These are phyloP conservation scores for Dothistroma septosporum DNA, from an alignment of 2,329 filamentous ascomycete species.

Conservation along the genomic window DNA sequence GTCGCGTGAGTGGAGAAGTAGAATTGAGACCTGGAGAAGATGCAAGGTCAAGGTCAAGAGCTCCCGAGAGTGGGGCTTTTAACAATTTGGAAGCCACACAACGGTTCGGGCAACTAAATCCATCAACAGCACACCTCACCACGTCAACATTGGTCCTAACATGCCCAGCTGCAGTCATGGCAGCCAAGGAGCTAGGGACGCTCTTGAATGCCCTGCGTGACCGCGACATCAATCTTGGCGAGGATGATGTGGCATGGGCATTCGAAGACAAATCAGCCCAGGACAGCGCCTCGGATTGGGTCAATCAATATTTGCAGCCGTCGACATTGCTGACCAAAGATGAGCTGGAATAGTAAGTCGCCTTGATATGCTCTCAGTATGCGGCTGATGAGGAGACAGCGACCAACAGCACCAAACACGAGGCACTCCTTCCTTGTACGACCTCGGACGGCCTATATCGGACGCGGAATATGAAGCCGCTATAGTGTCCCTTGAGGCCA, in stretches of 20 bases:
- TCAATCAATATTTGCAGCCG: constrained; percentile 45
- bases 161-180: constrained; percentile 11
- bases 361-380: background rate
- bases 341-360: constrained; percentile 45
- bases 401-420: constrained; percentile 15
- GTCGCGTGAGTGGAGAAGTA: constrained; percentile 1
- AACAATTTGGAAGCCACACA: background rate
- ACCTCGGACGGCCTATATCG: constrained; percentile 44
- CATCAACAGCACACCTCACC: background rate
- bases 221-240: constrained; percentile 41
- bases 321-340: constrained; percentile 47
- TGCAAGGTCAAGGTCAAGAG: constrained; percentile 1
- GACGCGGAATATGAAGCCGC: constrained; percentile 60
- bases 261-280: constrained; percentile 44
- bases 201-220: constrained; percentile 45
- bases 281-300: constrained; percentile 42
- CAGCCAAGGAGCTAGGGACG: constrained; percentile 33
- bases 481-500: constrained; percentile 60
- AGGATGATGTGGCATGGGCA: constrained; percentile 46
- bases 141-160: background rate
- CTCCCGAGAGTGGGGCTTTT: background rate
- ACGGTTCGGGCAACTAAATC: background rate
- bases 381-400: background rate
- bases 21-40: background rate
- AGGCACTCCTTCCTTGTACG: background rate